These are phyloP conservation scores for Calonectria crousiana DNA, from an alignment of 2,329 filamentous ascomycete species.

Conservation along the genomic window DNA sequence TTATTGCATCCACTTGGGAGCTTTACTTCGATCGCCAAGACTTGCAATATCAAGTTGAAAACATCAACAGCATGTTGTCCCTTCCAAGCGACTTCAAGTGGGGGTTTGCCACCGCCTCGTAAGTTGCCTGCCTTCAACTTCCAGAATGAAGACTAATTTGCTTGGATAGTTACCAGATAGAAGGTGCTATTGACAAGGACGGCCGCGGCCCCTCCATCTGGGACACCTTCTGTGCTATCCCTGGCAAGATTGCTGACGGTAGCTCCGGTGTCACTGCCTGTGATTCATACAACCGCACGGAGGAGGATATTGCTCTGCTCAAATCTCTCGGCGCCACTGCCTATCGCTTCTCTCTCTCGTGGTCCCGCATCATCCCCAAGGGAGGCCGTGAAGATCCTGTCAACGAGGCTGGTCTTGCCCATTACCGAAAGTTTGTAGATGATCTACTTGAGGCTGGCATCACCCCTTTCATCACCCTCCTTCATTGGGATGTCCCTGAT, in stretches of 20 bases:
- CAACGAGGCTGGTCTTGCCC: constrained; percentile 81
- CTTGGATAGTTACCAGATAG: constrained; percentile 83
- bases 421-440: constrained; percentile 84
- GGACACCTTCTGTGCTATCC: constrained; percentile 87
- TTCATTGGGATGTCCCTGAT: constrained; percentile 90
- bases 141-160: constrained; percentile 31
- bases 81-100: constrained; percentile 79
- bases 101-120: constrained; percentile 85
- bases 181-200: constrained; percentile 80
- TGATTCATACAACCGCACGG: constrained; percentile 86
- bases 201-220: constrained; percentile 87
- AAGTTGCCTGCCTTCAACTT: constrained; percentile 48
- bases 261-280: constrained; percentile 83
- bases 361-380: constrained; percentile 87
- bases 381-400: constrained; percentile 85
- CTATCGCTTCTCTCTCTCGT: constrained; percentile 89
- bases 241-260: constrained; percentile 85
- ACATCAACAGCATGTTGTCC: constrained; percentile 56
- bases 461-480: constrained; percentile 83
- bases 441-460: constrained; percentile 83
- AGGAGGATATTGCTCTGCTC: constrained; percentile 81
- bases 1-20: neutral
- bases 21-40: neutral
- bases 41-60: constrained; percentile 13
- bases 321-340: constrained; percentile 79